phyloP scores from a whole-genome alignment of 2,329 filamentous ascomycete species.

The Colletotrichum lentis region DNA sequence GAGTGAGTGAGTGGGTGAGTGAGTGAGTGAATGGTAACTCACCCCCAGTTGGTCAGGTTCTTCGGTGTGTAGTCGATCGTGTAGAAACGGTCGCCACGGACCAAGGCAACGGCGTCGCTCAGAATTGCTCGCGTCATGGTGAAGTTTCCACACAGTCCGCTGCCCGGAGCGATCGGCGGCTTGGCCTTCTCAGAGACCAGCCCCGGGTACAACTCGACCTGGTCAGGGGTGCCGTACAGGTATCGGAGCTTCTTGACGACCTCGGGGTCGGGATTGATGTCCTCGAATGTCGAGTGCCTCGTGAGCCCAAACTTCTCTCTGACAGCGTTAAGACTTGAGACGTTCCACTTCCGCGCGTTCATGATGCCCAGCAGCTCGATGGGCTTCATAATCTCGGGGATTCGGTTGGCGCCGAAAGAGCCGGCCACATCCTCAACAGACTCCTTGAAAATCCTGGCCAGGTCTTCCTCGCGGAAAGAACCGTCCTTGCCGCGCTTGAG shows the following conservation, averaged over 20 bases:
- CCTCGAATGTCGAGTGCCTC: slow-evolving; percentile 64
- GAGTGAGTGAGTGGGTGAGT: not conserved
- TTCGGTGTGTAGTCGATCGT: slow-evolving; percentile 66
- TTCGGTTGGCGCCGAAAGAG: slow-evolving; percentile 61
- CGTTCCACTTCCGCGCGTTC: slow-evolving; percentile 65
- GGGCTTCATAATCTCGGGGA: slow-evolving; percentile 63
- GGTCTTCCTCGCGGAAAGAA: slow-evolving; percentile 60
- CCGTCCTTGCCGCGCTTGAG: slow-evolving; percentile 60
- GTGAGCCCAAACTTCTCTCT: slow-evolving; percentile 67
- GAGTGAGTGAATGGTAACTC: slow-evolving; percentile 34
- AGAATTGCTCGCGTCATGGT: slow-evolving; percentile 62
- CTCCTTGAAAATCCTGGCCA: slow-evolving; percentile 63
- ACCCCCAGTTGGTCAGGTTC: slow-evolving; percentile 74
- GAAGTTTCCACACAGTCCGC: slow-evolving; percentile 58
- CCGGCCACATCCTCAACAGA: slow-evolving; percentile 60
- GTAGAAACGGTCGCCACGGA: slow-evolving; percentile 72
- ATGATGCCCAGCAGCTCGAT: slow-evolving; percentile 69
- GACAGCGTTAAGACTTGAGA: slow-evolving; percentile 65
- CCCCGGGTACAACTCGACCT: slow-evolving; percentile 69
- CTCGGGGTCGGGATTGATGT: slow-evolving; percentile 64
- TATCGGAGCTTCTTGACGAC: slow-evolving; percentile 59
- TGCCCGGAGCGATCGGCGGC: slow-evolving; percentile 56
- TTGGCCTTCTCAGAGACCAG: slow-evolving; percentile 52
- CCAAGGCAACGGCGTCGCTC: slow-evolving; percentile 68
- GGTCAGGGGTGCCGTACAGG: slow-evolving; percentile 68